Evolutionary conservation across 768 basidiomycete genomes (phyloP).

Genomic region (Leccinum boreale): DNA sequence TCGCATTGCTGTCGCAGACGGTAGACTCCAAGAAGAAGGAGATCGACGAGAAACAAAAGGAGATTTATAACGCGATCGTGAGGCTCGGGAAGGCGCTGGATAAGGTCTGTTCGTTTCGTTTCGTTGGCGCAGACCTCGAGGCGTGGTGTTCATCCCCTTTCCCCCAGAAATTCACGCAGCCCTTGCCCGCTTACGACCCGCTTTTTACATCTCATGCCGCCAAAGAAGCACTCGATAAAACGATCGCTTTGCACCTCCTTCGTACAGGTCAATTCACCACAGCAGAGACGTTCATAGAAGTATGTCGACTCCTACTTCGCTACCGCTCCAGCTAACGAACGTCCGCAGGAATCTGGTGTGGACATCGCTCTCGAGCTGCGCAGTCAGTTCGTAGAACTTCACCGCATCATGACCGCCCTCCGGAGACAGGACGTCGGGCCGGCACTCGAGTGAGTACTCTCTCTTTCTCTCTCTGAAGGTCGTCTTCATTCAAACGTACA

Average conservation of each 20-base stretch:
- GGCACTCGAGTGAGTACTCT: conserved; percentile 66
- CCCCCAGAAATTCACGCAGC: conserved; percentile 55
- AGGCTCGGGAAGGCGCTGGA: conserved; percentile 85
- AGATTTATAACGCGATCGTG: conserved; percentile 73
- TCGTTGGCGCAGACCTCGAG: background rate
- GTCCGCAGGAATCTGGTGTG: conserved; percentile 60
- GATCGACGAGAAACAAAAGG: conserved; percentile 85
- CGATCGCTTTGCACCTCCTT: conserved; percentile 73
- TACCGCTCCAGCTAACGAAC: background rate
- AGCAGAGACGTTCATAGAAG: conserved; percentile 72
- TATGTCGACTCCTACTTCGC: conserved; percentile 31
- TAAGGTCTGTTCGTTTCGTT: conserved; percentile 55
- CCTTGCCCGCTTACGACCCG: conserved; percentile 63
- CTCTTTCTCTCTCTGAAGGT: too few relatives aligned
- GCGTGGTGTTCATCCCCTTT: conserved; percentile 6
- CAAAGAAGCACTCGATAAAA: conserved; percentile 58
- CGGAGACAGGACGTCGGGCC: conserved; percentile 63
- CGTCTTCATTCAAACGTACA: background rate
- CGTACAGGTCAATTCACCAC: conserved; percentile 79
- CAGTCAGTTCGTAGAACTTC: conserved; percentile 63
- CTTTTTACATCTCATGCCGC: conserved; percentile 64
- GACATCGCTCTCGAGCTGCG: conserved; percentile 50
- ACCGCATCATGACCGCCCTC: conserved; percentile 67
- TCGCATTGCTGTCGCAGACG: conserved; percentile 49
- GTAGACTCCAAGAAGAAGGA: conserved; percentile 78